Conservation (phyloP, 352 stramenopile species). For the Nothophytophthora sp. region DNA sequence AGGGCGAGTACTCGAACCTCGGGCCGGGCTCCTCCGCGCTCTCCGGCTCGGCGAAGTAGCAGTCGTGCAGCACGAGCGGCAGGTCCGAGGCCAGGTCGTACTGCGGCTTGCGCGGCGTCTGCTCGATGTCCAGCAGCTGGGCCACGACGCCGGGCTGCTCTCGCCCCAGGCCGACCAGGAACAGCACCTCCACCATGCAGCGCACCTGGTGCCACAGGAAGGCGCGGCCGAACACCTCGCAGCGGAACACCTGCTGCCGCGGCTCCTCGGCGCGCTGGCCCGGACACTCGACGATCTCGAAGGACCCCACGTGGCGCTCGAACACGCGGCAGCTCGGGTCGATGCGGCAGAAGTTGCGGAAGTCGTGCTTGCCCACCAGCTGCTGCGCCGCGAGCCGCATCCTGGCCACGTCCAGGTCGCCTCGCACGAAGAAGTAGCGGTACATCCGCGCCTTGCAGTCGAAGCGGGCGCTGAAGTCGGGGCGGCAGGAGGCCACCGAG, state of each 20-base stretch:
- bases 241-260: conserved; percentile 70
- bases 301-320: conserved; percentile 80
- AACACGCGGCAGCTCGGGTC: conserved; percentile 98
- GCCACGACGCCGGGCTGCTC: conserved; percentile 92
- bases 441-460: conserved; percentile 94
- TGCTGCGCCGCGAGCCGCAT: conserved; percentile 90
- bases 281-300: conserved; percentile 80
- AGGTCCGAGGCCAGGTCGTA: conserved; percentile 96
- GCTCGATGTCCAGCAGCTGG: conserved; percentile 92
- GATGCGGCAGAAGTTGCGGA: conserved; percentile 99
- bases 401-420: conserved; percentile 61
- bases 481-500: conserved; percentile 68
- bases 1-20: conserved; percentile 74
- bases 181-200: conserved; percentile 97
- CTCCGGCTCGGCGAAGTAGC: conserved; percentile 87
- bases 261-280: conserved; percentile 35
- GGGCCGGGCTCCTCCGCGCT: conserved; percentile 14
- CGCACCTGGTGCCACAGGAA: conserved; percentile 99
- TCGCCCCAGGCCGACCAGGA: conserved; percentile 92
- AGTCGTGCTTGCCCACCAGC: conserved; percentile 97
- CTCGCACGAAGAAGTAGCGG: conserved; percentile 96
- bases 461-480: conserved; percentile 96
- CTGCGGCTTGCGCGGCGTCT: conserved; percentile 83
- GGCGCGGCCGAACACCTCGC: conserved; percentile 88
- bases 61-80: conserved; percentile 98